Evolutionary conservation across 2,329 filamentous ascomycete genomes (phyloP).

Genomic region (Lasiodiplodia sp.): DNA sequence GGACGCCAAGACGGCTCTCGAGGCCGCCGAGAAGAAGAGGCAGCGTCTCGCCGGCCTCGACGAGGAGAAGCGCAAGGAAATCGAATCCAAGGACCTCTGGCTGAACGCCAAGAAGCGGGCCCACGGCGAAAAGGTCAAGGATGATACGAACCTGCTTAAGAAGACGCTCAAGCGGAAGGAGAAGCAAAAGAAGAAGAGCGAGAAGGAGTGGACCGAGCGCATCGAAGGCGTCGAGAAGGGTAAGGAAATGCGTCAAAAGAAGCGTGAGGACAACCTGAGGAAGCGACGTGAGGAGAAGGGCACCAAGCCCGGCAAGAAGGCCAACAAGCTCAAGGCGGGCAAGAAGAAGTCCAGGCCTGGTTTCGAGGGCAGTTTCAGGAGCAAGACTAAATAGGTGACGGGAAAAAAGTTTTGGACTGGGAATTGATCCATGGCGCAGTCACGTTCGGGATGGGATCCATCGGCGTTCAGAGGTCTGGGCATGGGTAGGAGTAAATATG

Average conservation of each 20-base stretch:
- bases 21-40: constrained; percentile 85
- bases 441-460: neutral
- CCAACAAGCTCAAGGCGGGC: constrained; percentile 59
- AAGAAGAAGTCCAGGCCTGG: constrained; percentile 58
- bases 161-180: constrained; percentile 96
- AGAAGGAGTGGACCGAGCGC: constrained; percentile 75
- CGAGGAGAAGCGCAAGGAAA: constrained; percentile 80
- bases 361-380: constrained; percentile 73
- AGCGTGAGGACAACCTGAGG: constrained; percentile 63
- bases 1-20: constrained; percentile 85
- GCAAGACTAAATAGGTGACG: constrained; percentile 31
- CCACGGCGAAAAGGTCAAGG: constrained; percentile 86
- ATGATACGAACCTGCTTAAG: constrained; percentile 83
- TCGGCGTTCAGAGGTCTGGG: constrained; percentile 17
- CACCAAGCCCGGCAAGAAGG: constrained; percentile 66
- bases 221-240: constrained; percentile 55
- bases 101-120: constrained; percentile 86
- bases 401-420: neutral
- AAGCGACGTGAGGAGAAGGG: constrained; percentile 81
- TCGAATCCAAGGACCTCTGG: constrained; percentile 95
- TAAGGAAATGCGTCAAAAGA: constrained; percentile 58
- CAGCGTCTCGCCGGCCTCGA: constrained; percentile 78
- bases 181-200: constrained; percentile 86
- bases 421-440: constrained; percentile 7
- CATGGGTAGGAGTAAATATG: constrained; percentile 19